These are phyloP conservation scores for Pseudocercospora fijiensis DNA, from an alignment of 2,329 filamentous ascomycete genomes.

Conservation along the genomic window DNA sequence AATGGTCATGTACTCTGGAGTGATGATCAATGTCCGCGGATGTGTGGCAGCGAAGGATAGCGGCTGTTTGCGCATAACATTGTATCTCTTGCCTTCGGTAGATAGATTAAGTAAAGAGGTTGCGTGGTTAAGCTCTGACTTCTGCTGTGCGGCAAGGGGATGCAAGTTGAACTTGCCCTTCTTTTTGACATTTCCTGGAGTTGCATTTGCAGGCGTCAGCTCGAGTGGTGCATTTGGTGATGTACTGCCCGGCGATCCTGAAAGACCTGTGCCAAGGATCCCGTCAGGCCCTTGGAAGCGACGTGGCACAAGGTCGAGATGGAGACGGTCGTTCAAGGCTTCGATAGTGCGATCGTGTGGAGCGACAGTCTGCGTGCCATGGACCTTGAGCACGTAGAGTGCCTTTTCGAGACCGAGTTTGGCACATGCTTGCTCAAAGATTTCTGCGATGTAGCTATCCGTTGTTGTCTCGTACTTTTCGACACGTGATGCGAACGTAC, in stretches of 20 bases:
- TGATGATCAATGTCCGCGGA: slow-evolving; percentile 73
- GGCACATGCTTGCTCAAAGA: slow-evolving; percentile 74
- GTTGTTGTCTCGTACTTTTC: slow-evolving; percentile 70
- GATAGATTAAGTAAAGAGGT: slow-evolving; percentile 46
- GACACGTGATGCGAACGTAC: slow-evolving; percentile 66
- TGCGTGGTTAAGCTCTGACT: slow-evolving; percentile 26
- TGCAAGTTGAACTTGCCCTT: slow-evolving; percentile 46
- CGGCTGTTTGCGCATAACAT: slow-evolving; percentile 77
- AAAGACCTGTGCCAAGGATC: slow-evolving; percentile 68
- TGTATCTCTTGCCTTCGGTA: slow-evolving; percentile 63
- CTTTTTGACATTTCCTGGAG: slow-evolving; percentile 33
- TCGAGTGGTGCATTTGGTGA: slow-evolving; percentile 67
- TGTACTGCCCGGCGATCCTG: slow-evolving; percentile 66
- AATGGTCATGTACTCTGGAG: slow-evolving; percentile 84
- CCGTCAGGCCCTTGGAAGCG: slow-evolving; percentile 55
- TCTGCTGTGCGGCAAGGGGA: slow-evolving; percentile 60
- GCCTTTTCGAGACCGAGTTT: slow-evolving; percentile 77
- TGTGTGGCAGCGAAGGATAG: slow-evolving; percentile 77
- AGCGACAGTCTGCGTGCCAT: slow-evolving; percentile 70
- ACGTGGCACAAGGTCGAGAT: slow-evolving; percentile 72
- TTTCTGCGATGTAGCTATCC: slow-evolving; percentile 78
- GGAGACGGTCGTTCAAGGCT: slow-evolving; percentile 70
- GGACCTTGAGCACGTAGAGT: slow-evolving; percentile 74
- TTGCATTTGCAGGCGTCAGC: slow-evolving; percentile 45
- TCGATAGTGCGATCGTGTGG: slow-evolving; percentile 75